These are phyloP conservation scores for Saccharomycopsis capsularis DNA, from an alignment of 805 yeast species.

Conservation along the genomic window DNA sequence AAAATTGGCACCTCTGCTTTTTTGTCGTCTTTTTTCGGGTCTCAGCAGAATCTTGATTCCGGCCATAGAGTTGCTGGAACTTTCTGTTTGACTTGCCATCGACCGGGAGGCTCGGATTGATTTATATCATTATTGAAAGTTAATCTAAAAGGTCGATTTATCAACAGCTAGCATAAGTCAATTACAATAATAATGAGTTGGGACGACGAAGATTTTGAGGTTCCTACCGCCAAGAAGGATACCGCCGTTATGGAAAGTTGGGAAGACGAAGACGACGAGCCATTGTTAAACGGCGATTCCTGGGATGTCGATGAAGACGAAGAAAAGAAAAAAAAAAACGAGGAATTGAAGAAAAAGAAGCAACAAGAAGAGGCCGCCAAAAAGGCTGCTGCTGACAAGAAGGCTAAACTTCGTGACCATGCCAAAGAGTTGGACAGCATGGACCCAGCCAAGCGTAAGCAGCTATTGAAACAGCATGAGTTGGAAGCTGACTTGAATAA, in stretches of 20 bases:
- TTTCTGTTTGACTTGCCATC: no score
- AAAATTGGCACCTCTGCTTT: no score
- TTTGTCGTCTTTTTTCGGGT: no score
- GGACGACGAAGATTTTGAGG: conserved; percentile 90
- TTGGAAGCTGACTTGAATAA: conserved; percentile 79
- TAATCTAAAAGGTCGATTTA: no score
- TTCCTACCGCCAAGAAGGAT: conserved; percentile 43
- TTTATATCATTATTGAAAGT: no score
- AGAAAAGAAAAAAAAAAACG: conserved; percentile 31
- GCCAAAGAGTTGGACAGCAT: conserved; percentile 51
- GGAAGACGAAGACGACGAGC: conserved; percentile 74
- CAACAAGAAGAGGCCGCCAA: conserved; percentile 34
- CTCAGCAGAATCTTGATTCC: no score
- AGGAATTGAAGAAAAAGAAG: conserved; percentile 38
- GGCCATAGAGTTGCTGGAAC: no score
- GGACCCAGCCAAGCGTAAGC: conserved; percentile 68
- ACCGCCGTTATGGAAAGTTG: conserved; percentile 60
- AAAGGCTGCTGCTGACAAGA: conserved; percentile 24
- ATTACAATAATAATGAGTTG: conserved; percentile 27
- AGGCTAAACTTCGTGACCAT: conserved; percentile 22
- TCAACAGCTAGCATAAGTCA: no score
- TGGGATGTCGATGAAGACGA: conserved; percentile 86
- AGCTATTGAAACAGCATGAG: conserved; percentile 73
- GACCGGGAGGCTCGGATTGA: no score
- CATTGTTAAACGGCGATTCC: conserved; percentile 58